Conservation (phyloP, 306 rosid genomes). For the Inga laurina region DNA sequence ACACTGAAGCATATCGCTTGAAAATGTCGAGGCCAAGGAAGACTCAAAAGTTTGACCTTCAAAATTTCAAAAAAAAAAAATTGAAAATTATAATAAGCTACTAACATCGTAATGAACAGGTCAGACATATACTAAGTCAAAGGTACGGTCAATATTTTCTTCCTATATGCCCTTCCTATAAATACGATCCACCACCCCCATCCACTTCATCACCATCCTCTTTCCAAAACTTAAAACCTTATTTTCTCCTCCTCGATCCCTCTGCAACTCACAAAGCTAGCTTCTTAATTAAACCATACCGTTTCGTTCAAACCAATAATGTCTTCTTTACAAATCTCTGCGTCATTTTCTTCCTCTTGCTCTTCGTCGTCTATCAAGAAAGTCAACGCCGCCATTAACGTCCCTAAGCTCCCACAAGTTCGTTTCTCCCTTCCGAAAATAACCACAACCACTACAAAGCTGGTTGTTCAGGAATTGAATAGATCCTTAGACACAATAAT, state of each 20-base stretch:
- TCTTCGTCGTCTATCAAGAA: conserved; percentile 31
- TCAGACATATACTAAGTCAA: not conserved
- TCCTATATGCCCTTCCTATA: not conserved
- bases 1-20: not conserved
- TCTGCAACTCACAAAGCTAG: not conserved
- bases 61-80: not conserved
- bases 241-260: not conserved
- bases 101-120: not conserved
- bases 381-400: conserved; percentile 43
- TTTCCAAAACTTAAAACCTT: not conserved
- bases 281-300: not conserved
- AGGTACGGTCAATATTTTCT: not conserved
- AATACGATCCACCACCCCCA: not conserved
- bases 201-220: not conserved
- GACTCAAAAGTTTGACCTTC: not conserved
- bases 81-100: not conserved
- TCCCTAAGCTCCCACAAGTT: conserved; percentile 43
- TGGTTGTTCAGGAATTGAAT: conserved; percentile 21
- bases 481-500: conserved; percentile 12
- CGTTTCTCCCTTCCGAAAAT: conserved; percentile 26
- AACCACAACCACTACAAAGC: conserved; percentile 1
- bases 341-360: conserved; percentile 29
- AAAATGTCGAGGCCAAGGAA: not conserved
- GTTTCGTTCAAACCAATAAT: conserved; percentile 24
- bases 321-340: conserved; percentile 34